Evolutionary conservation across 2,329 filamentous ascomycete species (phyloP).

Genomic region (Nannizziopsis arthrosporioides): DNA sequence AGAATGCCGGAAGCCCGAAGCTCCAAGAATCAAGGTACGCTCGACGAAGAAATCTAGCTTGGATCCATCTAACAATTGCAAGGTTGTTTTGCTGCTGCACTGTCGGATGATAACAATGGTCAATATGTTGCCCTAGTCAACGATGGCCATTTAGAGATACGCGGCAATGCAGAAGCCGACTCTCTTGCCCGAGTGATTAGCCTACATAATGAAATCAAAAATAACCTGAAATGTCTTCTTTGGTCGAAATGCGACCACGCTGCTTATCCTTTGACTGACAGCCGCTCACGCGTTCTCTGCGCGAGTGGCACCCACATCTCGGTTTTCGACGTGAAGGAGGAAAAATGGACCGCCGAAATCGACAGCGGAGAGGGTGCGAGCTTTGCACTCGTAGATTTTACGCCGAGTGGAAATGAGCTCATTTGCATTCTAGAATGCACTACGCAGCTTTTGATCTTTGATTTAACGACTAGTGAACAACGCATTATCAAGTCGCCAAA

Average conservation of each 20-base stretch:
- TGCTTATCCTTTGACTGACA: not conserved
- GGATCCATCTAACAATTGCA: not conserved
- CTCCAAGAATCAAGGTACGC: no score
- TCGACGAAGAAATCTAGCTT: no score
- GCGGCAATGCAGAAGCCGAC: not conserved
- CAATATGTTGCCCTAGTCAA: conserved; percentile 10
- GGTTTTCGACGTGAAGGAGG: conserved; percentile 28
- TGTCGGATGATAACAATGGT: conserved; percentile 7
- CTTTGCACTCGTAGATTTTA: conserved; percentile 29
- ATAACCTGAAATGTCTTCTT: conserved; percentile 8
- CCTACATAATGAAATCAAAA: conserved; percentile 9
- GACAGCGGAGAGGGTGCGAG: conserved; percentile 28
- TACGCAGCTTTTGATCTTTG: conserved; percentile 29
- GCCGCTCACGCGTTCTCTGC: conserved; percentile 23
- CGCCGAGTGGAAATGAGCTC: conserved; percentile 27
- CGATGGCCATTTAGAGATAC: conserved; percentile 5
- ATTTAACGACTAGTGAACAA: conserved; percentile 26
- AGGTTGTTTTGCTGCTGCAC: conserved; percentile 5
- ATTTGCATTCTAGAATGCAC: conserved; percentile 33
- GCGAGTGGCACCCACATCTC: conserved; percentile 27
- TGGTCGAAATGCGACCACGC: conserved; percentile 4
- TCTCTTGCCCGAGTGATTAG: conserved; percentile 2
- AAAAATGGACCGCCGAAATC: conserved; percentile 31
- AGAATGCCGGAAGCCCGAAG: no score
- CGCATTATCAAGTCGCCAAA: conserved; percentile 33